Conservation (phyloP, 2,329 filamentous ascomycete genomes). For the Aspergillus sp. region DNA sequence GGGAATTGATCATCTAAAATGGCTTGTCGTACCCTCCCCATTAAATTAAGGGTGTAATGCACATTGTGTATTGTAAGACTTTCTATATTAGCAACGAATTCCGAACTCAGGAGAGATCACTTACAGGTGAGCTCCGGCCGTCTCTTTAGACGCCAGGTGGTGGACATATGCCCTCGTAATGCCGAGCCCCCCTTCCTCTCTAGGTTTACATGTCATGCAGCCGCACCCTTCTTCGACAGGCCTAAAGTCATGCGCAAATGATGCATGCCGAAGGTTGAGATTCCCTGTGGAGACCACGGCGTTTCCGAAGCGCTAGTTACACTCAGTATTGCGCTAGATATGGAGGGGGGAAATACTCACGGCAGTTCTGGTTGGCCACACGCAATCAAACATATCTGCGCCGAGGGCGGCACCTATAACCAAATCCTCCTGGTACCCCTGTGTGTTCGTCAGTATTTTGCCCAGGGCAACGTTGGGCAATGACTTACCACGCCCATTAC, state of each 20-base stretch:
- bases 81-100: conserved; percentile 12
- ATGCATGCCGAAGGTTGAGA: conserved; percentile 78
- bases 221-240: conserved; percentile 81
- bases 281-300: conserved; percentile 79
- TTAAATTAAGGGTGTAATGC: conserved; percentile 83
- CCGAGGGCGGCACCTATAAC: conserved; percentile 91
- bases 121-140: conserved; percentile 74
- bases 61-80: conserved; percentile 93
- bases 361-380: conserved; percentile 95
- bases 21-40: conserved; percentile 71
- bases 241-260: conserved; percentile 75
- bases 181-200: conserved; percentile 68
- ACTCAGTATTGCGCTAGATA: background rate
- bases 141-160: conserved; percentile 92
- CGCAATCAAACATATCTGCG: conserved; percentile 99
- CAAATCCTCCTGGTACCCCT: conserved; percentile 92
- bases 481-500: conserved; percentile 84
- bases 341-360: conserved; percentile 39
- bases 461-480: background rate
- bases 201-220: conserved; percentile 72
- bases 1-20: conserved; percentile 82
- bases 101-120: conserved; percentile 13
- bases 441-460: conserved; percentile 16
- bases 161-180: conserved; percentile 88
- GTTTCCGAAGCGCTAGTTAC: conserved; percentile 75